Base-by-base conservation (phyloP, 371 early-diverging fungal genomes). In the Mucor mucedo region DNA sequence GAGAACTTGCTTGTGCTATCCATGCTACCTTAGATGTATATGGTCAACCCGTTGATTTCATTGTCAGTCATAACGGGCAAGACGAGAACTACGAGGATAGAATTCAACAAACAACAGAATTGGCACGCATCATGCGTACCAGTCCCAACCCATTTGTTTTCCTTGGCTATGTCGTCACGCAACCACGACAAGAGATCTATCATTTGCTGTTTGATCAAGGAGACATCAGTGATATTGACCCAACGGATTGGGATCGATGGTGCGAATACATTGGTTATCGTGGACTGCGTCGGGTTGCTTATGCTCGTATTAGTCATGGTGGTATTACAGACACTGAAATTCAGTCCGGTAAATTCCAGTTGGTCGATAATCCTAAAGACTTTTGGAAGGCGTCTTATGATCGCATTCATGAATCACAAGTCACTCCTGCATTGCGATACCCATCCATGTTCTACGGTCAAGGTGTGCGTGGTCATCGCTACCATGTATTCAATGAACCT, bases 281-380 rank as follows among this genome's bases (percentile, higher is more conserved):
- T 66, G 92, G 92, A 11, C 69, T 93, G 59, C 85, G 89, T 71
- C 85, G 92, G 62, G 66, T 84, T 40, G 91, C 82, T 45, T 93
- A 91, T 71, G 92, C 93, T 27, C 87, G 93, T 57, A 72, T 93
- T 49, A 87, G 87, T 56, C 92, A 90, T 61, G 92, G 91, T 28
- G 84, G 88, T 39, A 91, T 93, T 63, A 91, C 93, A 0, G 93
- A 93, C 59, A 93, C 93, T 4, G 93, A 93, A 77, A 91, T 93
- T 62, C 93, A 93, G 69, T 80, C 83, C n/a, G 93, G 87, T 63
- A 91, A 91, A 76, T 93, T 90, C 82, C 84, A 86, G 63, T 73
- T 91, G 9, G 80, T 89, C 14, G 79, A 83, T n/a, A 76, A 79
- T 52, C 78, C 82, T 2, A 61, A 70, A 33, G 67, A 79, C 6